phyloP scores from a whole-genome alignment of 2,329 filamentous ascomycete species.

The Cyanodermella asteris region DNA sequence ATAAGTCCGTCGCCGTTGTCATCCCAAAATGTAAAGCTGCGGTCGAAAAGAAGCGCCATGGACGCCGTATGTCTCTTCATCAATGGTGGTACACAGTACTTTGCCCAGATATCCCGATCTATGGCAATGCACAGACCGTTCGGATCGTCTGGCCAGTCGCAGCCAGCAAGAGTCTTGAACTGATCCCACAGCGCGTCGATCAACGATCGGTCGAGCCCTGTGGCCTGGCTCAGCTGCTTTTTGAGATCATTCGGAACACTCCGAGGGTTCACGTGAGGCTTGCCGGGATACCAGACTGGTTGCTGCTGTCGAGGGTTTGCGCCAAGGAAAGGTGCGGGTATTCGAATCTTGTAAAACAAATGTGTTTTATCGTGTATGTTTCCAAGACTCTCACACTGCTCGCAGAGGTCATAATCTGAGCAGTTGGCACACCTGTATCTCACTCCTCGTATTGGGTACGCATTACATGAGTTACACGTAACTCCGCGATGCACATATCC shows the following conservation, averaged over 20 bases:
- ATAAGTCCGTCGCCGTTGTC: conserved; percentile 75
- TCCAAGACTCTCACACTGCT: conserved; percentile 60
- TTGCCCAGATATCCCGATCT: conserved; percentile 80
- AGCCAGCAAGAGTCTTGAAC: conserved; percentile 81
- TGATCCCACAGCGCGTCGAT: conserved; percentile 92
- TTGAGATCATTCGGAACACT: conserved; percentile 47
- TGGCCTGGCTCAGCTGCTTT: conserved; percentile 48
- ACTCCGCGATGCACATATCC: conserved; percentile 85
- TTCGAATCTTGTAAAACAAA: conserved; percentile 86
- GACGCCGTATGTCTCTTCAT: conserved; percentile 53
- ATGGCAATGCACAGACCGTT: conserved; percentile 61
- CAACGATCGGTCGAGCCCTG: conserved; percentile 64
- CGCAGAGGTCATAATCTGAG: conserved; percentile 85
- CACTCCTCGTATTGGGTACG: conserved; percentile 74
- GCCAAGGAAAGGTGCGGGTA: conserved; percentile 69
- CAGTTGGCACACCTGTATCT: conserved; percentile 92
- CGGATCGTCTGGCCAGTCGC: conserved; percentile 63
- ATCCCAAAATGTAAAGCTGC: conserved; percentile 94
- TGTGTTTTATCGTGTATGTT: conserved; percentile 69
- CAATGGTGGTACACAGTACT: conserved; percentile 69
- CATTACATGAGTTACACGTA: conserved; percentile 72
- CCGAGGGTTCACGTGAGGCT: conserved; percentile 48
- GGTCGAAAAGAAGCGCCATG: conserved; percentile 81
- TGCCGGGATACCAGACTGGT: conserved; percentile 71
- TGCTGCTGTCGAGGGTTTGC: conserved; percentile 56